Base-by-base conservation (phyloP, 805 yeast species). In the Kluyveromyces siamensis region DNA sequence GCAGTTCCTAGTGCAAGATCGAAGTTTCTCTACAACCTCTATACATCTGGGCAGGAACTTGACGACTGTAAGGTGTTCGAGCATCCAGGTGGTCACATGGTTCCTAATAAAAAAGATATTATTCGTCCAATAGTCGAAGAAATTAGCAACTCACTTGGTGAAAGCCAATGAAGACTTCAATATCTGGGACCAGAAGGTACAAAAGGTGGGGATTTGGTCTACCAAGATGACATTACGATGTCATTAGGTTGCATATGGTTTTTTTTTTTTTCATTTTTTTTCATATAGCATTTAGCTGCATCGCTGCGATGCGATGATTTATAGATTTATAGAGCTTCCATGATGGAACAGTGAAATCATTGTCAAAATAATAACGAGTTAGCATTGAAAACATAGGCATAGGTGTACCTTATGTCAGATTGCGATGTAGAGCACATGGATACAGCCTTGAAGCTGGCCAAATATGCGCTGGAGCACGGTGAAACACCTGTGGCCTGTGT, bases 61-160 rank as follows among this genome's bases (percentile, higher is more conserved):
- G 68, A 63, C 10, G 61, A 66, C 21, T 69, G 85, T 6, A 72
- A 67, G 5, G 59, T 70, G 13, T 69, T 84, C 50, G 83, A 78
- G 54, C 99, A 91, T 60, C 97, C 97, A 9, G 98, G 99, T 52
- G 97, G 98, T 1, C 99, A 91, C 62, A 89, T 85, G 69, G 96
- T 91, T 43, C 99, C 98, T 27, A 88, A 87, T 67, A 83, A 89
- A 45, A 86, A 85, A 65, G 78, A 75, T 48, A 65, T 72, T 57
- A 58, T 71, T 46, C 69, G 66, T 53, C 74, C 75, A 1, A 57
- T 72, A 11, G 74, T 72, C 14, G 74, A 70, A 40, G 68, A 63
- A 42, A 68, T 72, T 46, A 52, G 52, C 36, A 44, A 55, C 11
- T 56, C 67, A 16, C 40, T 61, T 19, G 46, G 17, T 8, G 36